A percentile compares a stretch with the other conserved stretches of the same genome.
Conservation (phyloP, 495 filamentous ascomycete species). For the Penicillium parvum region DNA sequence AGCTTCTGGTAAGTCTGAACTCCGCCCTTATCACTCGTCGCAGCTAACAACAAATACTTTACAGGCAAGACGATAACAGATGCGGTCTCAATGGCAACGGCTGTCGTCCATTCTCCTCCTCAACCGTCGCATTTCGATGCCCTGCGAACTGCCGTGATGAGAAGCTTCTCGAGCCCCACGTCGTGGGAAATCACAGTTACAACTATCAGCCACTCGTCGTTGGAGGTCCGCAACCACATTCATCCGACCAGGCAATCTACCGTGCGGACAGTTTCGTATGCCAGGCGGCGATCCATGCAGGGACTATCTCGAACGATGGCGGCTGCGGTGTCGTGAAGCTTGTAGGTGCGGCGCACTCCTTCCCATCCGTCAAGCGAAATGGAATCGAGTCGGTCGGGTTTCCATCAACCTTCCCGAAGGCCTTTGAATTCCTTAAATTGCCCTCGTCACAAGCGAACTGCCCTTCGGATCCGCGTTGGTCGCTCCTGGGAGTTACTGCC, state of each 20-base stretch:
- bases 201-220: slow-evolving; percentile 69
- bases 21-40: not conserved
- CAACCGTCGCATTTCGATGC: slow-evolving; percentile 70
- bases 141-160: slow-evolving; percentile 67
- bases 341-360: slow-evolving; percentile 63
- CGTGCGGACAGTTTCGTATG: slow-evolving; percentile 83
- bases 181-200: slow-evolving; percentile 68
- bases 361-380: slow-evolving; percentile 52
- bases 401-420: slow-evolving; percentile 71
- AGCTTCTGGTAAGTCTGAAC: slow-evolving; percentile 47
- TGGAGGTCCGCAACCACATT: slow-evolving; percentile 57
- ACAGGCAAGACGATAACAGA: slow-evolving; percentile 65
- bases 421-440: slow-evolving; percentile 60
- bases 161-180: slow-evolving; percentile 64
- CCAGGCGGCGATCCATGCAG: slow-evolving; percentile 73
- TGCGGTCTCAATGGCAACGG: slow-evolving; percentile 76
- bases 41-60: slow-evolving; percentile 3
- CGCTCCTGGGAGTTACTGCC: slow-evolving; percentile 67
- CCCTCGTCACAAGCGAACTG: slow-evolving; percentile 38
- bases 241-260: slow-evolving; percentile 50
- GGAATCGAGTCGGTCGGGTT: slow-evolving; percentile 67
- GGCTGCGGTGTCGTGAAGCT: slow-evolving; percentile 73
- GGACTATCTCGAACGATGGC: slow-evolving; percentile 64
- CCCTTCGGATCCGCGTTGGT: slow-evolving; percentile 63
- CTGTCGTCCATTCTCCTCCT: slow-evolving; percentile 75